Evolutionary conservation across 2,329 filamentous ascomycete species (phyloP).

Genomic region (Boeremia exigua): DNA sequence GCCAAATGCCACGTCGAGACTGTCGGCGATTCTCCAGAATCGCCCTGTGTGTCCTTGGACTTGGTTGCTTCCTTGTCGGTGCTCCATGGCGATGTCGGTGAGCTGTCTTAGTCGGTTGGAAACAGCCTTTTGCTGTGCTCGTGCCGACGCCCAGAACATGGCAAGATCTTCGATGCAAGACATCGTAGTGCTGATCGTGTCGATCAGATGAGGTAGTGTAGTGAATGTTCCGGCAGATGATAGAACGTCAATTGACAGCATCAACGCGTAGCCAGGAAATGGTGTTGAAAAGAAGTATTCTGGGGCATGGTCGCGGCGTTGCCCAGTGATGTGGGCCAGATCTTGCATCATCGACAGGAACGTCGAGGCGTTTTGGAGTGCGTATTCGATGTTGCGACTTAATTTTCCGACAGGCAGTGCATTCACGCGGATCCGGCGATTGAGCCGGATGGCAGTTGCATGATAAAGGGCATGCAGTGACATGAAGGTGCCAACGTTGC

Average conservation of each 20-base stretch:
- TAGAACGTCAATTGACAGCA: constrained; percentile 71
- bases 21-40: constrained; percentile 45
- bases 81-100: constrained; percentile 47
- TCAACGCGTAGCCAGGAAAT: constrained; percentile 66
- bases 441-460: constrained; percentile 68
- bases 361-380: constrained; percentile 36
- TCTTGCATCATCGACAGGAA: constrained; percentile 45
- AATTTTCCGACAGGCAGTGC: constrained; percentile 37
- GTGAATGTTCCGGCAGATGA: constrained; percentile 60
- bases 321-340: constrained; percentile 34
- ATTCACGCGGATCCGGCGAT: constrained; percentile 59
- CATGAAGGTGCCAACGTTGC: constrained; percentile 65
- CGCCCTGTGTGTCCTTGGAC: constrained; percentile 40
- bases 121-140: constrained; percentile 58
- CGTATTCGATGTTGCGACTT: constrained; percentile 39
- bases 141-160: constrained; percentile 65
- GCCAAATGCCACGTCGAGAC: constrained; percentile 51
- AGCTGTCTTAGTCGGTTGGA: constrained; percentile 55
- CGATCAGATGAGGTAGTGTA: constrained; percentile 59
- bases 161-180: constrained; percentile 63
- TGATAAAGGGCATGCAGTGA: constrained; percentile 72
- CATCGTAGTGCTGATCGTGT: constrained; percentile 60
- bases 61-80: constrained; percentile 40
- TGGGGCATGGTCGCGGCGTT: constrained; percentile 34
- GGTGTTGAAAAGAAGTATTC: constrained; percentile 58